Base-by-base conservation (phyloP, 1,284 basidiomycete genomes). In the Sporisorium exsertum region DNA sequence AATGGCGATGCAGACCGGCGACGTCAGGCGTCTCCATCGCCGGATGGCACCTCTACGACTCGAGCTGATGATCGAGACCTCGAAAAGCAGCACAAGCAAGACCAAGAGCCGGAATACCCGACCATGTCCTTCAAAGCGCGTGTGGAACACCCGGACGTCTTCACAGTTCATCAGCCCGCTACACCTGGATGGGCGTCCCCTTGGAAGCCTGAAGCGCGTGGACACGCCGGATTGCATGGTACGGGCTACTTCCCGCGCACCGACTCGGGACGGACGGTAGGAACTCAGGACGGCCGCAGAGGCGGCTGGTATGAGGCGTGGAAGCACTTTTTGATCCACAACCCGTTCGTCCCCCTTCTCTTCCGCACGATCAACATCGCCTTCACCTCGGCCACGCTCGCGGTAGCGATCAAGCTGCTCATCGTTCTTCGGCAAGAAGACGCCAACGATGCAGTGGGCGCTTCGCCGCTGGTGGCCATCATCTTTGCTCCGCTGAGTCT, bases 401-500 rank as follows among this genome's bases (percentile, higher is more conserved):
- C 89, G 0, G 88, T 95, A 46, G 93, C 93, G 2, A 90, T 94
- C 70, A 89, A 89, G 57, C 92, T 95, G 81, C 90, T 92, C 50
- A 77, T 86, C 16, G 83, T 88, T 35, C 93, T 95, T 84, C 80
- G 83, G 40, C 81, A 84, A 0, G 86, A 89, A 74, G 75, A 87
- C 53, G 87, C 90, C 24, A 88, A 89, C 85, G 92, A 93, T 27
- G 89, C 90, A 4, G 88, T 95, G 24, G 94, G 94, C 22, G 91
- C 91, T 70, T 94, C 64, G 72, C 95, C 94, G 20, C 91, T 92
- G 4, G 89, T 95, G 22, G 91, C 93, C 58, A 93, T 96, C 79
- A 91, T 95, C 58, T 94, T 94, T 83, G 91, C 92, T 6, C 92
- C 93, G 9, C 86, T 93, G 61, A 94, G 93, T 5, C 88, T 96